A percentile compares a stretch with the other conserved stretches of the same genome.
Conservation (phyloP, 768 basidiomycete genomes). For the Royoungia palumana region DNA sequence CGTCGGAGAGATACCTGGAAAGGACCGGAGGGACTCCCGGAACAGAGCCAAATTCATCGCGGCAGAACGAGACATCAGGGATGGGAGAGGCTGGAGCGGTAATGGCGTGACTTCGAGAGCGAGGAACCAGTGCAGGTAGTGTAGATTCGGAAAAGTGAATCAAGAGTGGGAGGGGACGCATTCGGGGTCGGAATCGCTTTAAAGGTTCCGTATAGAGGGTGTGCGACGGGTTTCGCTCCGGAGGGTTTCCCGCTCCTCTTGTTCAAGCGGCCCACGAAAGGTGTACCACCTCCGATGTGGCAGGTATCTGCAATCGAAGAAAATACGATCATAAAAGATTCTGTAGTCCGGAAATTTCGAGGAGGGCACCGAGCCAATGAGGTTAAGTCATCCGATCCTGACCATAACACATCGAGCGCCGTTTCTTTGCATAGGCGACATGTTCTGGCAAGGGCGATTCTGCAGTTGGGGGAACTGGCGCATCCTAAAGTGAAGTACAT, state of each 20-base stretch:
- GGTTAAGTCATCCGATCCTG: background rate
- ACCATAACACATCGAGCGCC: constrained; percentile 1
- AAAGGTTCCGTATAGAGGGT: too few relatives aligned
- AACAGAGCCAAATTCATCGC: too few relatives aligned
- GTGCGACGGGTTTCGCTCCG: too few relatives aligned
- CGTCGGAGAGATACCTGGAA: too few relatives aligned
- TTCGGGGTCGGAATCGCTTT: background rate
- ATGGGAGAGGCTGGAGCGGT: background rate
- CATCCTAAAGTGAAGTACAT: too few relatives aligned
- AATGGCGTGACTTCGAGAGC: too few relatives aligned
- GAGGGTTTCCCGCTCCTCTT: background rate
- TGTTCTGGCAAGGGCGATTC: background rate
- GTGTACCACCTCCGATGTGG: background rate
- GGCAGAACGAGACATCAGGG: too few relatives aligned
- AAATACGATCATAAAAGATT: too few relatives aligned
- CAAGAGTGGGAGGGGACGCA: background rate
- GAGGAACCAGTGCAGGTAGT: background rate
- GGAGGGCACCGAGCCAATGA: constrained; percentile 1
- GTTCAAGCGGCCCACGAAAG: background rate
- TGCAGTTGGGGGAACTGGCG: too few relatives aligned
- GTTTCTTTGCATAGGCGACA: constrained; percentile 4
- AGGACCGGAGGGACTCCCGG: too few relatives aligned
- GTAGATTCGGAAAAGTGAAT: constrained; percentile 9
- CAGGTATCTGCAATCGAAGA: background rate
- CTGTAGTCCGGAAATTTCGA: too few relatives aligned